phyloP scores from a whole-genome alignment of 495 filamentous ascomycete genomes.

The Cladorrhinum samala region DNA sequence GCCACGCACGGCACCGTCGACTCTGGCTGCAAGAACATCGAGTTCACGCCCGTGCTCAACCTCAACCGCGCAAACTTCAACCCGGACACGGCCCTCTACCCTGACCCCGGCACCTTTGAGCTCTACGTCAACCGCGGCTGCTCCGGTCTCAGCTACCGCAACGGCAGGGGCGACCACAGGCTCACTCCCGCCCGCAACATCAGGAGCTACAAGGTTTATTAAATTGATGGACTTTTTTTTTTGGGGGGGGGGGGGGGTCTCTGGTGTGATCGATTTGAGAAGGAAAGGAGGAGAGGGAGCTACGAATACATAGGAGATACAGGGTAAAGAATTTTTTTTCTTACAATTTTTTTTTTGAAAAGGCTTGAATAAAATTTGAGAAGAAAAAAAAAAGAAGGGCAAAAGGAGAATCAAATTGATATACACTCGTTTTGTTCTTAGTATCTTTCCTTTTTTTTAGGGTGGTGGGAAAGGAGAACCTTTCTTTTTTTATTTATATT shows the following conservation, averaged over 20 bases:
- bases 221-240: neutral
- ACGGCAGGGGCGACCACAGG: constrained; percentile 1
- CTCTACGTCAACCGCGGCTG: constrained; percentile 8
- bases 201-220: constrained; percentile 9
- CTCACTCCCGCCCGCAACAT: constrained; percentile 4
- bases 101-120: constrained; percentile 9
- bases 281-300: neutral
- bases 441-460: neutral
- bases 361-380: neutral
- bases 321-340: no score
- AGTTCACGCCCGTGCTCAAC: constrained; percentile 9
- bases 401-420: neutral
- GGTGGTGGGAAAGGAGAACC: no score
- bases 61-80: constrained; percentile 9
- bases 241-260: no score
- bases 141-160: constrained; percentile 12
- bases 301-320: neutral
- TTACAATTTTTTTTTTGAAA: neutral
- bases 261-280: no score
- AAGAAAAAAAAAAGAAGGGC: neutral
- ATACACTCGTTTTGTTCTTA: neutral
- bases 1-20: constrained; percentile 2
- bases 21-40: constrained; percentile 13
- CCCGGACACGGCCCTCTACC: neutral
- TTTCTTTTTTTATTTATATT: no score